Base-by-base conservation (phyloP, 2,329 filamentous ascomycete species). In the Epicoccum nigrum region DNA sequence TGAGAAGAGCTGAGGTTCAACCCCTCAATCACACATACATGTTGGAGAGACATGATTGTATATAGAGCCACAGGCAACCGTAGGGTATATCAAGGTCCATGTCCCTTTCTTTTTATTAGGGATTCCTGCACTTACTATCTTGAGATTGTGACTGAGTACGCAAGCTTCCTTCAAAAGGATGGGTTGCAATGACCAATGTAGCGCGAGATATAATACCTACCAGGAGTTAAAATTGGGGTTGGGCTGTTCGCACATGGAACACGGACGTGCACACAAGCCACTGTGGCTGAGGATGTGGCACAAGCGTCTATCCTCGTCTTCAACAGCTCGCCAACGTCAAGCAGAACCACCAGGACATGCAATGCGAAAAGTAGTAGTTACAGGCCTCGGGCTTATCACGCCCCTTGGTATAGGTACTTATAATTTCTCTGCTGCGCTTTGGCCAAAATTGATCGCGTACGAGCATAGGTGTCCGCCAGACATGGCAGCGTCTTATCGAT, bases 401-500 rank as follows among this genome's bases (percentile, higher is more conserved):
- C 92, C 92, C 51, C 79, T 97, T 20, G 92, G 90, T 55, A 85
- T 95, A 51, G 91, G 83, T 85, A 30, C 15, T 27, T 4, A 6
- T 1, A 5, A 8, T 1, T 8, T 11, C 2, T 27, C 15, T 0
- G 4, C 3, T 7, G 3, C 17, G n/a, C 37, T 5, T 20, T 3
- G 3, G 12, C 6, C 41, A n/a, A 48, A n/a, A n/a, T n/a, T n/a
- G n/a, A n/a, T n/a, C 37, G 13, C 12, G 16, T 16, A 5, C 15
- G n/a, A 16, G 11, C 20, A 0, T n/a, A 86, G 83, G 92, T 55
- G 81, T 89, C 57, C 85, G 84, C 59, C 84, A 79, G 48, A 90
- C 90, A 54, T 99, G 94, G 94, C 81, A 77, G 54, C 87, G 89
- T 45, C 84, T 99, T 33, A 73, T 97, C 23, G 85, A 89, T 33